Conservation (phyloP, 2,329 filamentous ascomycete species). For the Trichoderma semiorbis region DNA sequence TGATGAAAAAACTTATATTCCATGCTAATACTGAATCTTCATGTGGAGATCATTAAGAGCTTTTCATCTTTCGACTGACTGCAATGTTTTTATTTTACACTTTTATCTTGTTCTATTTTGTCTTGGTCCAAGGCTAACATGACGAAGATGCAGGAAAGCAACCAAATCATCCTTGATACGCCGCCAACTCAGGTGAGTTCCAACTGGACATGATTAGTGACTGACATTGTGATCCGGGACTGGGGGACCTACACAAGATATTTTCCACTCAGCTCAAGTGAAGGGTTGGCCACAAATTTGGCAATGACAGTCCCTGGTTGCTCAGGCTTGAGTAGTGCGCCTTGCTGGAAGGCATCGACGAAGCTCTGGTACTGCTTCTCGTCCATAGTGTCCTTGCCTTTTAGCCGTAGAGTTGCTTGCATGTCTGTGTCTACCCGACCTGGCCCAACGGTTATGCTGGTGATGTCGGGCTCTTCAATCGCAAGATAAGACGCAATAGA, state of each 20-base stretch:
- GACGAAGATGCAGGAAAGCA: conserved; percentile 12
- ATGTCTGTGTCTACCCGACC: conserved; percentile 87
- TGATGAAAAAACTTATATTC: conserved; percentile 70
- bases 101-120: conserved; percentile 16
- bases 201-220: conserved; percentile 29
- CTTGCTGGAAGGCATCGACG: conserved; percentile 63
- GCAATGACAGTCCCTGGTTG: conserved; percentile 86
- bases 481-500: conserved; percentile 71
- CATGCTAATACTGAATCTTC: conserved; percentile 72
- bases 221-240: not conserved
- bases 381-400: conserved; percentile 48
- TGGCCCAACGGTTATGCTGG: conserved; percentile 68
- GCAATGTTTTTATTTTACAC: conserved; percentile 29
- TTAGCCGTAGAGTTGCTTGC: conserved; percentile 76
- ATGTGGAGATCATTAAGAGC: conserved; percentile 66
- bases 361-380: conserved; percentile 64
- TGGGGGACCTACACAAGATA: conserved; percentile 59
- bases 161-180: conserved; percentile 45
- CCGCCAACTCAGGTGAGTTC: conserved; percentile 45
- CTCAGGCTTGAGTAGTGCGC: conserved; percentile 73
- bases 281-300: conserved; percentile 64
- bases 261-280: conserved; percentile 67
- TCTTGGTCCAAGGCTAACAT: conserved; percentile 21
- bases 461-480: conserved; percentile 73
- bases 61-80: conserved; percentile 86